Percentiles rank a stretch among this genome's conserved stretches.
Conservation (phyloP, 1,284 basidiomycete species). For the Ceraceosorus guamensis region DNA sequence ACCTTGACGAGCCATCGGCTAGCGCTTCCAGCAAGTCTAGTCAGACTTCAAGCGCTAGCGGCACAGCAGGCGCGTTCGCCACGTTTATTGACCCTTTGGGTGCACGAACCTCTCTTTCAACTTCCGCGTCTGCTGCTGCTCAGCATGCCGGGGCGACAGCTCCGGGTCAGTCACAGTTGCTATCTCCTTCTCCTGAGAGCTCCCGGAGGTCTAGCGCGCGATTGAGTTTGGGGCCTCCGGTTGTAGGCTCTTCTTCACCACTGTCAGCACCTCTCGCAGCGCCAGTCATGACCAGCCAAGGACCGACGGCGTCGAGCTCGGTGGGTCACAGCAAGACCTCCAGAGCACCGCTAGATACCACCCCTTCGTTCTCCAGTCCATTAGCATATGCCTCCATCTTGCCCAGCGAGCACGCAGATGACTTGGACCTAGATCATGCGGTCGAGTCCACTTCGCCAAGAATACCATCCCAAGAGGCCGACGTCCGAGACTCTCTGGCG, state of each 20-base stretch:
- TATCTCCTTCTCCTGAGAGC: constrained; percentile 2
- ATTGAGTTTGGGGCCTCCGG: constrained; percentile 14
- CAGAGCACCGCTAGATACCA: constrained; percentile 15
- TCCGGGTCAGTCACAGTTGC: constrained; percentile 12
- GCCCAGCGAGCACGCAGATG: constrained; percentile 25
- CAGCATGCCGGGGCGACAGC: constrained; percentile 8
- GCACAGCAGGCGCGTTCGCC: neutral
- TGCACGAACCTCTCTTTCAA: constrained; percentile 1
- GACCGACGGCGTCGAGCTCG: neutral
- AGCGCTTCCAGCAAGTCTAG: constrained; percentile 11
- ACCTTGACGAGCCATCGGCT: constrained; percentile 21
- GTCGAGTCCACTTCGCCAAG: too few relatives aligned
- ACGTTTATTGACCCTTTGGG: too few relatives aligned
- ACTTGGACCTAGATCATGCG: constrained; percentile 12
- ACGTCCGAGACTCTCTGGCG: too few relatives aligned
- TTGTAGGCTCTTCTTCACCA: neutral
- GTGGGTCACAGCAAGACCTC: constrained; percentile 5
- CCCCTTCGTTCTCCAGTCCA: constrained; percentile 44
- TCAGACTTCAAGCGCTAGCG: neutral
- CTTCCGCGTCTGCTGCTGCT: constrained; percentile 3
- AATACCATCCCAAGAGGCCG: too few relatives aligned
- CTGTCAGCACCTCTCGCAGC: too few relatives aligned
- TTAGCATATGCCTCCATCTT: constrained; percentile 39
- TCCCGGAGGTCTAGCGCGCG: constrained; percentile 18
- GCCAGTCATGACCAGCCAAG: neutral